A percentile compares a stretch with the other conserved stretches of the same genome.
Evolutionary conservation across 176 grass and related monocot genomes (phyloP).

Genomic region (Eremochloa ophiuroides): DNA sequence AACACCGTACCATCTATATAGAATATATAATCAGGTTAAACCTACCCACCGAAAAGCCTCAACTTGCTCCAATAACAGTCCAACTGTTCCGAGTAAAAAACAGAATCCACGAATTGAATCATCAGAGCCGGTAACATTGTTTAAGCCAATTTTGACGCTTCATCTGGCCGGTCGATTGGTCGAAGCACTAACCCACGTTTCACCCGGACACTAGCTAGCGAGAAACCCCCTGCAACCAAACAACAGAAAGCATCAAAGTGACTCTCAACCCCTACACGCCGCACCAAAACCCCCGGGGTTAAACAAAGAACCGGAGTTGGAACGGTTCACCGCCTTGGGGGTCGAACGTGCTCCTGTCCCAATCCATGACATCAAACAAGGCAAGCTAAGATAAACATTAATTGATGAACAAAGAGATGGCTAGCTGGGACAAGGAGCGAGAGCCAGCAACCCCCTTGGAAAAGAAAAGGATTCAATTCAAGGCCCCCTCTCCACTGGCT

Average conservation of each 20-base stretch:
- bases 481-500: constrained; percentile 7
- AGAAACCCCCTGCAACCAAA: constrained; percentile 24
- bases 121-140: not conserved
- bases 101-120: constrained; percentile 32
- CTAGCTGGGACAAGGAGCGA: constrained; percentile 14
- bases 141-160: constrained; percentile 41
- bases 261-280: constrained; percentile 32
- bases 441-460: constrained; percentile 23
- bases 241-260: constrained; percentile 49
- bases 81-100: constrained; percentile 36
- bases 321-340: constrained; percentile 49
- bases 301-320: constrained; percentile 41
- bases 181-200: constrained; percentile 25
- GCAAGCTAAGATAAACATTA: constrained; percentile 33
- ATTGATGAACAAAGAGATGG: constrained; percentile 26
- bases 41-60: constrained; percentile 26
- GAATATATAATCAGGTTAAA: not conserved
- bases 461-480: constrained; percentile 23
- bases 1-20: not conserved
- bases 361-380: constrained; percentile 54
- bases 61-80: constrained; percentile 36
- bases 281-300: constrained; percentile 32
- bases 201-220: not conserved
- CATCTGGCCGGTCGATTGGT: constrained; percentile 34
- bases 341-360: constrained; percentile 47